phyloP scores from a whole-genome alignment of 495 filamentous ascomycete genomes.

The Paragyromitra xinjiangensis region DNA sequence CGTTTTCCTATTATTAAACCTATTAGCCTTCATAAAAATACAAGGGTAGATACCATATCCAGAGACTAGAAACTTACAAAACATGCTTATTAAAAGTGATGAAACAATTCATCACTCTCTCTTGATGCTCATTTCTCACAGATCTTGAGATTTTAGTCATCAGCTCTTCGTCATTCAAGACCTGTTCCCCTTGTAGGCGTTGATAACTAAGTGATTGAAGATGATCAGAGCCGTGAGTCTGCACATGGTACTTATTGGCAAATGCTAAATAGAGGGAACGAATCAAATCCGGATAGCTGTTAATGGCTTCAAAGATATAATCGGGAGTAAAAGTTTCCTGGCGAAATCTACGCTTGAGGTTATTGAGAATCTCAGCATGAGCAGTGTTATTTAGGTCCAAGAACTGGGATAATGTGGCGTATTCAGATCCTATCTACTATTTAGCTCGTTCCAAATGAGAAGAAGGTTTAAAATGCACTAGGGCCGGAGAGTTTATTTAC shows the following conservation, averaged over 20 bases:
- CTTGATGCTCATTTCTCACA: constrained; percentile 87
- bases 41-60: neutral
- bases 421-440: constrained; percentile 73
- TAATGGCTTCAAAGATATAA: constrained; percentile 95
- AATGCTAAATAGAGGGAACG: constrained; percentile 89
- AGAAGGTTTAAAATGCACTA: neutral
- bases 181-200: constrained; percentile 72
- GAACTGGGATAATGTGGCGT: constrained; percentile 78
- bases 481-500: neutral
- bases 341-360: constrained; percentile 91
- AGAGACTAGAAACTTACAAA: constrained; percentile 59
- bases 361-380: constrained; percentile 89
- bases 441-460: neutral
- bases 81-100: constrained; percentile 87
- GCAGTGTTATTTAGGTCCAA: constrained; percentile 79
- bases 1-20: constrained; percentile 68
- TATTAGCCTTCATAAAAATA: neutral
- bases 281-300: constrained; percentile 83
- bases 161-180: constrained; percentile 77
- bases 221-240: constrained; percentile 75
- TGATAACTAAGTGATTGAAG: constrained; percentile 79
- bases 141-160: constrained; percentile 81
- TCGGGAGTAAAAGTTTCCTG: constrained; percentile 97
- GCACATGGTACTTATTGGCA: constrained; percentile 87
- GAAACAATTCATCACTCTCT: constrained; percentile 98